Evolutionary conservation across 139 green algal species (phyloP).

Genomic region (Dunaliella primolecta): DNA sequence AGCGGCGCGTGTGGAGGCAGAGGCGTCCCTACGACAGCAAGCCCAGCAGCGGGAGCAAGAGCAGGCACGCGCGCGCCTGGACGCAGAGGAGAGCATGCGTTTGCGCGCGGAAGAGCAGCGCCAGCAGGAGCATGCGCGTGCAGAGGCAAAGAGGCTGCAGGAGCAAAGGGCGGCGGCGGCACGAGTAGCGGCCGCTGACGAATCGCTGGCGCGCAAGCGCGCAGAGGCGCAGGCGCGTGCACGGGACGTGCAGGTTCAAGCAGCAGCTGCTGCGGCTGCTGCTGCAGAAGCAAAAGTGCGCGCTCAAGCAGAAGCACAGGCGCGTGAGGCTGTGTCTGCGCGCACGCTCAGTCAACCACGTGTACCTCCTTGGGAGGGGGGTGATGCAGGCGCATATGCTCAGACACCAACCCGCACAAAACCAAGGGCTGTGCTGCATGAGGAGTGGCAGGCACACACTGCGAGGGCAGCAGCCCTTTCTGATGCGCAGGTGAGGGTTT

Average conservation of each 20-base stretch:
- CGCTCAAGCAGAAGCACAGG: slow-evolving; percentile 11
- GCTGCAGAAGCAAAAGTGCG: too few relatives aligned
- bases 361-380: neutral
- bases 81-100: neutral
- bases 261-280: neutral
- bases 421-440: neutral
- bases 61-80: neutral
- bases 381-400: neutral
- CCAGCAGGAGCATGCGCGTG: neutral
- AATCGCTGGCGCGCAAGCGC: neutral
- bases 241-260: neutral
- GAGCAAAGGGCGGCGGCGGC: neutral
- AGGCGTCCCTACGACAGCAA: too few relatives aligned
- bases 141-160: neutral
- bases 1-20: too few relatives aligned
- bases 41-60: neutral
- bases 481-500: neutral
- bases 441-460: neutral
- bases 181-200: neutral
- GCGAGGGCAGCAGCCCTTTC: neutral
- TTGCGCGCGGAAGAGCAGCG: neutral
- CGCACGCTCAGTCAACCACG: neutral
- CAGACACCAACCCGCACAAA: neutral
- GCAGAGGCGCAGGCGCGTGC: neutral
- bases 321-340: neutral